These are phyloP conservation scores for Penicillium brevicompactum DNA, from an alignment of 2,329 filamentous ascomycete genomes.

Conservation along the genomic window DNA sequence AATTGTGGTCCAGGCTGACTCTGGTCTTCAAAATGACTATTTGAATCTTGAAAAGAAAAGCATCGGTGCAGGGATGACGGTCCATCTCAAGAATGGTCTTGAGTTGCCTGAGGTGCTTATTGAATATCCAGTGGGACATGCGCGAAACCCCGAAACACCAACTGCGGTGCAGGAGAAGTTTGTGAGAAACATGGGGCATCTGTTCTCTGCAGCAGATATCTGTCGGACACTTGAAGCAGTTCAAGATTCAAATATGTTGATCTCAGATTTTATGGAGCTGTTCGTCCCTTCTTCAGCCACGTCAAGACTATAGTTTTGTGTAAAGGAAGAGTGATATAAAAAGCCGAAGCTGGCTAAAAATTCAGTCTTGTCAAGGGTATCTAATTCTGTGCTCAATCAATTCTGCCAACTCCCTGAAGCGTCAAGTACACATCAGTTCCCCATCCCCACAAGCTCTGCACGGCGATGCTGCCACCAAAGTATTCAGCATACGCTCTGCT, in stretches of 20 bases:
- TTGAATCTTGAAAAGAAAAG: constrained; percentile 28
- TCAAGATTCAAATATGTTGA: constrained; percentile 8
- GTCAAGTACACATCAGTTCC: constrained; percentile 70
- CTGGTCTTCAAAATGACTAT: constrained; percentile 34
- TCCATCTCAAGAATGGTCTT: constrained; percentile 27
- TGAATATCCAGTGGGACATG: constrained; percentile 35
- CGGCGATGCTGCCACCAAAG: constrained; percentile 89
- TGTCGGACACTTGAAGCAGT: constrained; percentile 12
- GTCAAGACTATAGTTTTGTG: constrained; percentile 8
- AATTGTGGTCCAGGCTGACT: constrained; percentile 29
- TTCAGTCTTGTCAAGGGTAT: constrained; percentile 4
- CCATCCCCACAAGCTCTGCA: constrained; percentile 97
- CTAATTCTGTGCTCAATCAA: constrained; percentile 33
- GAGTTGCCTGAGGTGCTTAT: constrained; percentile 33
- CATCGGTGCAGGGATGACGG: constrained; percentile 28
- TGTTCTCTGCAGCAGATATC: constrained; percentile 20
- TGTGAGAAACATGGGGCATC: constrained; percentile 17
- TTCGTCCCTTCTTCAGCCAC: constrained; percentile 9
- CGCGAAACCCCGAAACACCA: constrained; percentile 15
- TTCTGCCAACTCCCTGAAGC: constrained; percentile 60
- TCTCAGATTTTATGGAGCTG: constrained; percentile 21
- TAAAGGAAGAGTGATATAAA: not conserved
- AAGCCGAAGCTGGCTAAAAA: not conserved
- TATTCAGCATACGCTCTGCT: constrained; percentile 96
- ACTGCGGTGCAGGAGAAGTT: constrained; percentile 18